A percentile compares a stretch with the other conserved stretches of the same genome.
Evolutionary conservation across 106 monocot species (phyloP).

Genomic region (Acorus calamus): DNA sequence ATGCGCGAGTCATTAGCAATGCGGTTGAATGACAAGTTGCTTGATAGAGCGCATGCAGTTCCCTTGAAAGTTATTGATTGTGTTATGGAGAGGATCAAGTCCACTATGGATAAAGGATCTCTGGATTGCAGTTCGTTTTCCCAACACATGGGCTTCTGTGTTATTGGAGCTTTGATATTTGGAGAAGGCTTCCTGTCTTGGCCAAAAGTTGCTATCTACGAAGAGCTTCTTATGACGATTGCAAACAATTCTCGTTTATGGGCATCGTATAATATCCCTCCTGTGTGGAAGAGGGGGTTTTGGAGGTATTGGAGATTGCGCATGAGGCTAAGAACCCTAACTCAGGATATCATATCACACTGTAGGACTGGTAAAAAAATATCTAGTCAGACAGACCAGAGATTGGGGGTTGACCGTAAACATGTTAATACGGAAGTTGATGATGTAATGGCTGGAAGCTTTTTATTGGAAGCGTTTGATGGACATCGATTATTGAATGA

Average conservation of each 20-base stretch:
- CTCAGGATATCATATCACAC: conserved; percentile 31
- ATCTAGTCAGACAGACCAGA: conserved; percentile 7
- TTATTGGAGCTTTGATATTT: conserved; percentile 40
- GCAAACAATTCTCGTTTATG: conserved; percentile 54
- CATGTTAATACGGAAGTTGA: conserved; percentile 5
- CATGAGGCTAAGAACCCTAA: conserved; percentile 32
- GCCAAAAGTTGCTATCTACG: conserved; percentile 33
- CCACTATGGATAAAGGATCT: conserved; percentile 24
- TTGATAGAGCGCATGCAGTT: conserved; percentile 19
- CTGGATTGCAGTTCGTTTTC: conserved; percentile 37
- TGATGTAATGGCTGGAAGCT: conserved; percentile 10
- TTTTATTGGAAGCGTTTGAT: conserved; percentile 12
- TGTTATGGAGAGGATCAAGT: conserved; percentile 27
- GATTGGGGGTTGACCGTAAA: not conserved
- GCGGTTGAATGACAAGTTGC: conserved; percentile 29
- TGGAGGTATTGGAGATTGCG: conserved; percentile 40
- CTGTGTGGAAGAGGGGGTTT: conserved; percentile 49
- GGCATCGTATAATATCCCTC: conserved; percentile 50
- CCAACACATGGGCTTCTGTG: conserved; percentile 42
- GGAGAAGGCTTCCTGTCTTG: conserved; percentile 56
- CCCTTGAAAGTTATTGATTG: conserved; percentile 32
- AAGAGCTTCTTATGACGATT: conserved; percentile 49
- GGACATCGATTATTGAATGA: conserved; percentile 27
- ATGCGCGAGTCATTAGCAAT: conserved; percentile 40
- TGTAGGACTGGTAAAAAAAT: conserved; percentile 3